Base-by-base conservation (phyloP, 164 flowering plant species). In the Dillenia suffruticosa region DNA sequence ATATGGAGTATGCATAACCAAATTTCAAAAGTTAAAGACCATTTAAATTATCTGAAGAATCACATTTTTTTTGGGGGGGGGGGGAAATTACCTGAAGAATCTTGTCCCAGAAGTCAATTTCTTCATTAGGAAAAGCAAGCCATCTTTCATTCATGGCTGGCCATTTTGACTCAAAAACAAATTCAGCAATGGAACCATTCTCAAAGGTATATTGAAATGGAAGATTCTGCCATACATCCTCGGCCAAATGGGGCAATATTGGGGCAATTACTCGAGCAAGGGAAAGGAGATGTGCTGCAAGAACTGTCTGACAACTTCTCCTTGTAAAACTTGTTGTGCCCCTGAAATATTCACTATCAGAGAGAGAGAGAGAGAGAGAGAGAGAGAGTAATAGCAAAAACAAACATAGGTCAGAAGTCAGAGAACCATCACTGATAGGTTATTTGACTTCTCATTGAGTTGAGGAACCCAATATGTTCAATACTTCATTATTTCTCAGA, bases 251-350 rank as follows among this genome's bases (percentile, higher is more conserved):
- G 56, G 97, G 98, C 73, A 90, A 68, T 60, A 94, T 84, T 44
- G 98, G 98, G 72, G 97, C 87, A 68, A 94, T 80, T 44, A 85
- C 75, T 68, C 90, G 82, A 32, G 68, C 81, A 57, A 94, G 71
- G 17, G 90, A 85, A 63, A 94, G 82, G 12, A 94, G 84, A 76
- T 90, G 98, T 56, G 82, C 89, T 60, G 90, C 88, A 63, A 90
- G 92, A 66, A 90, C 98, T 52, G 97, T 90, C 73, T 93, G 96
- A 63, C 97, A 89, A 76, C 96, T 90, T 84, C 89, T 87, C 77
- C 97, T 79, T 2, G 94, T 87, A 70, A 76, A 83, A 68, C 88
- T 94, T 32, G 65, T 45, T 45, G 90, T 73, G 54, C 97, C 98
- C 81, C 98, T 90, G 83, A 53, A 64, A 59, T 48, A 54, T 51